Conservation (phyloP, 1,284 basidiomycete species). For the Malassezia arunalokei region DNA sequence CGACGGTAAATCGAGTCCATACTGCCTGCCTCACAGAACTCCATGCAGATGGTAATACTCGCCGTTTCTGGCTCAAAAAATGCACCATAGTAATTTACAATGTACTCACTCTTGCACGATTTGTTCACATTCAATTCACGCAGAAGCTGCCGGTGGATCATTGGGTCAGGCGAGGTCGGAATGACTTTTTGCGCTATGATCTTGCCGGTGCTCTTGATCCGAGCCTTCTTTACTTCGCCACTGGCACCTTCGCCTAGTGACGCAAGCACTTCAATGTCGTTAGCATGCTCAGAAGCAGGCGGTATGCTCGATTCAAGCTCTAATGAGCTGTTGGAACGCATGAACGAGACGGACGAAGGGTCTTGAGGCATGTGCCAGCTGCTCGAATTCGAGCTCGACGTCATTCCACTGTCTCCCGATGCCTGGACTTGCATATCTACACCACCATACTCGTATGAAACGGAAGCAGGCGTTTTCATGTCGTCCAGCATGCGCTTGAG, state of each 20-base stretch:
- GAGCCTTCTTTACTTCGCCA: conserved; percentile 84
- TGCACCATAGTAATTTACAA: conserved; percentile 84
- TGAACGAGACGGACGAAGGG: background rate
- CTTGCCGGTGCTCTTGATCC: conserved; percentile 60
- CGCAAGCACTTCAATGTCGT: conserved; percentile 59
- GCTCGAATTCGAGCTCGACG: background rate
- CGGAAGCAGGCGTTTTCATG: background rate
- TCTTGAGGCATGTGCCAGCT: background rate
- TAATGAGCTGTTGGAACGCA: background rate
- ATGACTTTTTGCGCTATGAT: conserved; percentile 94
- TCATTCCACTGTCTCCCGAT: background rate
- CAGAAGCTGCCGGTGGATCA: conserved; percentile 69
- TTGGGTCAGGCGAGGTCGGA: conserved; percentile 80
- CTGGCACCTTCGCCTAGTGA: conserved; percentile 88
- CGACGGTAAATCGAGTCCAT: conserved; percentile 75
- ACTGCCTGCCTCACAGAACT: conserved; percentile 69
- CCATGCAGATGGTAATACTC: conserved; percentile 93
- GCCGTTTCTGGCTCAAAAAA: conserved; percentile 84
- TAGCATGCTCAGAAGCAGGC: conserved; percentile 20
- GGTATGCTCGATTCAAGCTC: background rate
- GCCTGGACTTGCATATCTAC: background rate
- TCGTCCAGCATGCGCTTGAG: background rate
- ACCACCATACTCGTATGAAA: background rate
- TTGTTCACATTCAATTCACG: conserved; percentile 85
- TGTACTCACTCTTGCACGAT: conserved; percentile 70